These are phyloP conservation scores for Phytopythium montanum DNA, from an alignment of 352 stramenopile genomes.

Conservation along the genomic window DNA sequence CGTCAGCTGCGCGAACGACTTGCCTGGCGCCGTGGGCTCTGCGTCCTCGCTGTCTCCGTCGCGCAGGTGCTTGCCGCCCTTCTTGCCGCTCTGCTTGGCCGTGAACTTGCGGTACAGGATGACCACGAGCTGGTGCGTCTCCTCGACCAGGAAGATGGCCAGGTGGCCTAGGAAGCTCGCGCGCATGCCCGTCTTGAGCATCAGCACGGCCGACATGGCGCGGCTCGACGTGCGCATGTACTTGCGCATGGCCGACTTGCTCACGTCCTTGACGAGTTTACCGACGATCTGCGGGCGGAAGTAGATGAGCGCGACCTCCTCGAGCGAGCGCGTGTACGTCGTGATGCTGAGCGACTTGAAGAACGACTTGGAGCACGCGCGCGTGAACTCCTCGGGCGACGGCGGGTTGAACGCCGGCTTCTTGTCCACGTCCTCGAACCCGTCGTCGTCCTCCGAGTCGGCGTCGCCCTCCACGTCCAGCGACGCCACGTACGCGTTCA, in stretches of 20 bases:
- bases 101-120: conserved; percentile 67
- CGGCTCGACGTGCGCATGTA: conserved; percentile 65
- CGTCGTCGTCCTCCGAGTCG: conserved; percentile 34
- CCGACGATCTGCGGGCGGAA: conserved; percentile 53
- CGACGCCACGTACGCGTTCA: conserved; percentile 76
- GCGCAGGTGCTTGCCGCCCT: conserved; percentile 33
- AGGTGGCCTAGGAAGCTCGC: conserved; percentile 69
- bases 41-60: conserved; percentile 31
- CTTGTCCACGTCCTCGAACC: conserved; percentile 28
- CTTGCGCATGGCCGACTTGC: conserved; percentile 75
- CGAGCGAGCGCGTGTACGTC: conserved; percentile 73
- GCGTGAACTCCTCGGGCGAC: conserved; percentile 50
- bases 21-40: conserved; percentile 10
- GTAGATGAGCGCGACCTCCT: conserved; percentile 57
- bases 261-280: conserved; percentile 84
- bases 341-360: conserved; percentile 77
- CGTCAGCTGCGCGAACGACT: conserved; percentile 48
- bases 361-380: conserved; percentile 56
- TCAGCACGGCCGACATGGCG: conserved; percentile 41
- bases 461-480: conserved; percentile 70
- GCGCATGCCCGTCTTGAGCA: conserved; percentile 80
- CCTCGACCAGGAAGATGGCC: conserved; percentile 82
- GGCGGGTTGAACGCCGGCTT: conserved; percentile 52
- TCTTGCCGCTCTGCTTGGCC: conserved; percentile 31
- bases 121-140: conserved; percentile 68